Evolutionary conservation across 2,329 filamentous ascomycete species (phyloP), one percentile per base, ranked within the genome.

Genomic region (Colletotrichum sp.): DNA sequence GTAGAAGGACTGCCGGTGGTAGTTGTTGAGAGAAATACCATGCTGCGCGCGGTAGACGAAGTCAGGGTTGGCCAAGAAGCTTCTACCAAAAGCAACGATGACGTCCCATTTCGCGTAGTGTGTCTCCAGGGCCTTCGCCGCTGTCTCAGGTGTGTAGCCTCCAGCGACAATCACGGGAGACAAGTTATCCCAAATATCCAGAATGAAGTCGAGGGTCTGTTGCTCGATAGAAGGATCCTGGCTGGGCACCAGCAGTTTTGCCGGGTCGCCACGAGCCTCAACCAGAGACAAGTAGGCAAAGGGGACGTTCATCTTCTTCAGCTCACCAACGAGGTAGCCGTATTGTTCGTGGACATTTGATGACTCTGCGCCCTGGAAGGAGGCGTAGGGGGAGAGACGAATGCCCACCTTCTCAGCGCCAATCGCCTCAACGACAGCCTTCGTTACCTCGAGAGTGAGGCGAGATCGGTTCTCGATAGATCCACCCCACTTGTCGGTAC

Each of bases 401-500:
- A 89, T 78, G 2, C 85, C 86, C 78, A 86, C 86, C 1, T 78
- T 81, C 21, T 81, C 77, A 0, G 86, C 84, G 16, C 80, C 69
- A 52, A 71, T 32, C 8, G 52, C 69, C 7, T 30, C 52, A 24
- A 71, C 69, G 7, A 71, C 69, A 77, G 81, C 80, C 73, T 85
- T 81, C 13, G 87, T 83, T 5, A 89, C 83, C 73, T 90, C 88
- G 12, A 88, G 78, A 16, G 87, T 82, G 10, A 90, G 78, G 5
- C 88, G 82, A 28, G 85, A 84, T 6, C 88, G 81, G 77, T 90
- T 90, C 76, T 88, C 85, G 69, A 89, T 83, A 14, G 81, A 84
- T 4, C 89, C 89, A 21, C 89, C 89, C 75, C 89, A 90, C 66
- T 83, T 78, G 79, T 90, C 89, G 2, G 86, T 90, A 28, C 89